Evolutionary conservation across 2,329 filamentous ascomycete genomes (phyloP).

Genomic region (Fusarium sacchari): DNA sequence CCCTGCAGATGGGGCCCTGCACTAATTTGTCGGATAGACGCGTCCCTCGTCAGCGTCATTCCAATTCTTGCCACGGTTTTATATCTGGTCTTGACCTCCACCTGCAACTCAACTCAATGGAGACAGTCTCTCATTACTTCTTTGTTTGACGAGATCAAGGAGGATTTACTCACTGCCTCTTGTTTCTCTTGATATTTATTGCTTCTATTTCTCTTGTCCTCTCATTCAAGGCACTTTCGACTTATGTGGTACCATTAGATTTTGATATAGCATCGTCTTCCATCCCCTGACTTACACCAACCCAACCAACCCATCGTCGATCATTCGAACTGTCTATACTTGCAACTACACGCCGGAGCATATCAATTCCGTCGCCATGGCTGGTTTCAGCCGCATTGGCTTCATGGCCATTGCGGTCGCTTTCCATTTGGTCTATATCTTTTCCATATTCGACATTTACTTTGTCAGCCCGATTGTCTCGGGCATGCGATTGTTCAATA

Average conservation of each 20-base stretch:
- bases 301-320: conserved; percentile 1
- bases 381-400: conserved; percentile 71
- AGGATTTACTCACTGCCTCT: not conserved
- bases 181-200: not conserved
- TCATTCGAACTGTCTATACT: not conserved
- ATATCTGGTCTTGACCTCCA: conserved; percentile 9
- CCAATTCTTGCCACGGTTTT: conserved; percentile 40
- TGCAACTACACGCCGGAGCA: not conserved
- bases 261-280: conserved; percentile 4
- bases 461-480: conserved; percentile 97
- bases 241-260: not conserved
- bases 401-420: conserved; percentile 90
- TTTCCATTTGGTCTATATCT: conserved; percentile 94
- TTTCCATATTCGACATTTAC: conserved; percentile 98
- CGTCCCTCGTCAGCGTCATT: conserved; percentile 30
- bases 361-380: conserved; percentile 55
- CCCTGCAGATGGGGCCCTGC: conserved; percentile 13
- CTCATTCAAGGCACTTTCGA: conserved; percentile 18
- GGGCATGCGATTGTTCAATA: conserved; percentile 86
- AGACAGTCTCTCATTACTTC: conserved; percentile 12
- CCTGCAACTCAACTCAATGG: conserved; percentile 8
- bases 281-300: conserved; percentile 38
- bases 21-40: conserved; percentile 24
- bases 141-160: not conserved
- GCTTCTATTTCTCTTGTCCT: not conserved